Conservation (phyloP, 352 stramenopile genomes). For the Phytophthora vignae region DNA sequence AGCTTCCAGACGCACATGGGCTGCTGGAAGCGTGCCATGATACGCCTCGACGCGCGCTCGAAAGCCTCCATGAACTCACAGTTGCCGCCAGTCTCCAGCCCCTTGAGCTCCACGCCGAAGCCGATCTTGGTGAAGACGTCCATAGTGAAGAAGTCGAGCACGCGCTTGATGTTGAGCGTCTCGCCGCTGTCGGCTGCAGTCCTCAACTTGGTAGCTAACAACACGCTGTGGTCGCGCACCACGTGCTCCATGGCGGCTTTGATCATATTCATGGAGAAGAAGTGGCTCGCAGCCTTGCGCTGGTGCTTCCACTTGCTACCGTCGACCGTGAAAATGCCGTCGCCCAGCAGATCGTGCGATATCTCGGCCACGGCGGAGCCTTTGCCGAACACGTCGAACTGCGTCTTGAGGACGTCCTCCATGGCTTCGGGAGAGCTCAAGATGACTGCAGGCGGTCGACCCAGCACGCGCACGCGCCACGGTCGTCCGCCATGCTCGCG, state of each 20-base stretch:
- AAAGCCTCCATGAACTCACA: constrained; percentile 50
- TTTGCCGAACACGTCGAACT: constrained; percentile 84
- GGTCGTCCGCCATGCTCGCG: constrained; percentile 43
- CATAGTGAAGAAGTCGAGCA: constrained; percentile 70
- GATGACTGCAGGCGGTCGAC: constrained; percentile 47
- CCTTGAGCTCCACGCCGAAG: constrained; percentile 68
- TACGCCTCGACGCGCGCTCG: constrained; percentile 37
- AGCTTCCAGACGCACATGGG: constrained; percentile 51
- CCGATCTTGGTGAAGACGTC: constrained; percentile 79
- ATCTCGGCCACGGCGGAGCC: constrained; percentile 47
- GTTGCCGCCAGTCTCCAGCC: constrained; percentile 43
- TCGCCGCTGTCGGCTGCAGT: constrained; percentile 8
- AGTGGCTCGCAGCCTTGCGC: constrained; percentile 88
- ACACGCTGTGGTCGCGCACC: constrained; percentile 49
- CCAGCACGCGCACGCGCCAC: constrained; percentile 52
- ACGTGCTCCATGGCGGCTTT: constrained; percentile 55
- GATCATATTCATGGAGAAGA: constrained; percentile 82
- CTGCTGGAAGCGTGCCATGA: constrained; percentile 48
- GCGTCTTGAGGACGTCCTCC: constrained; percentile 67
- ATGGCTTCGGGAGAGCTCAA: constrained; percentile 50
- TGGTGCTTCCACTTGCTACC: constrained; percentile 74
- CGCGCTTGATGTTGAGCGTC: constrained; percentile 53
- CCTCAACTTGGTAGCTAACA: constrained; percentile 40
- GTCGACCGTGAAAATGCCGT: constrained; percentile 81
- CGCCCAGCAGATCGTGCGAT: constrained; percentile 67